Percentiles rank a stretch among this genome's conserved stretches.
These are phyloP conservation scores for Chaetomium sp. DNA, from an alignment of 2,329 filamentous ascomycete species.

Conservation along the genomic window DNA sequence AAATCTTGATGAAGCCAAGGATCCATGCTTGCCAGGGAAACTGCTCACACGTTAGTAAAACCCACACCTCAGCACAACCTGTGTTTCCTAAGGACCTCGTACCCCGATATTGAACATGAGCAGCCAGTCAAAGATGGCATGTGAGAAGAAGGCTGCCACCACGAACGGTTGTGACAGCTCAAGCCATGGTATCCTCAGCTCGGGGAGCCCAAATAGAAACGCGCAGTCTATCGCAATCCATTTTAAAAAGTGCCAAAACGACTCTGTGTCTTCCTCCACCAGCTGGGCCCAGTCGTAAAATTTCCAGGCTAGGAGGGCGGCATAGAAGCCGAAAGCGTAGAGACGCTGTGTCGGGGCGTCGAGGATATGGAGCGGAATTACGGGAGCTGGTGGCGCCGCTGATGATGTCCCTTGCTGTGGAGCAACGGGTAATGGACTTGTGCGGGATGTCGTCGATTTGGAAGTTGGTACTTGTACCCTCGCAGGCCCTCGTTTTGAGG, in stretches of 20 bases:
- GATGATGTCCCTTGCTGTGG: conserved; percentile 35
- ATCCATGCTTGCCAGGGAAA: conserved; percentile 70
- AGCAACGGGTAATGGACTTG: conserved; percentile 37
- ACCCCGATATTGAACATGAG: conserved; percentile 89
- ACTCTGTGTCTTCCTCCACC: conserved; percentile 75
- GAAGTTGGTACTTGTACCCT: conserved; percentile 9
- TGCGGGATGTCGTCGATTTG: conserved; percentile 2
- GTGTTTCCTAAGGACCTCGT: conserved; percentile 25
- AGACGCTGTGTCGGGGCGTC: conserved; percentile 88
- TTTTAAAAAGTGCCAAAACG: conserved; percentile 88
- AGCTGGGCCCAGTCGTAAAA: conserved; percentile 78
- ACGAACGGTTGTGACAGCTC: conserved; percentile 77
- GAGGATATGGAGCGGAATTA: conserved; percentile 74
- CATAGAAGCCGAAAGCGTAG: conserved; percentile 76
- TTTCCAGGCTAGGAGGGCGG: conserved; percentile 71
- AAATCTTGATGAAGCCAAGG: conserved; percentile 64
- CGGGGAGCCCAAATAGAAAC: conserved; percentile 81
- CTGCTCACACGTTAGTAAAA: conserved; percentile 31
- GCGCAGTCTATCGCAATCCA: conserved; percentile 83
- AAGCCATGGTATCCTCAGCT: conserved; percentile 90
- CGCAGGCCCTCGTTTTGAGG: conserved; percentile 18
- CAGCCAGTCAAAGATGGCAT: conserved; percentile 71
- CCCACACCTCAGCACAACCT: neutral
- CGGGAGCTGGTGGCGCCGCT: conserved; percentile 41
- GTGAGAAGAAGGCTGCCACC: conserved; percentile 61